Evolutionary conservation across 257 asterid species (phyloP).

Genomic region (Capsicum pubescens): DNA sequence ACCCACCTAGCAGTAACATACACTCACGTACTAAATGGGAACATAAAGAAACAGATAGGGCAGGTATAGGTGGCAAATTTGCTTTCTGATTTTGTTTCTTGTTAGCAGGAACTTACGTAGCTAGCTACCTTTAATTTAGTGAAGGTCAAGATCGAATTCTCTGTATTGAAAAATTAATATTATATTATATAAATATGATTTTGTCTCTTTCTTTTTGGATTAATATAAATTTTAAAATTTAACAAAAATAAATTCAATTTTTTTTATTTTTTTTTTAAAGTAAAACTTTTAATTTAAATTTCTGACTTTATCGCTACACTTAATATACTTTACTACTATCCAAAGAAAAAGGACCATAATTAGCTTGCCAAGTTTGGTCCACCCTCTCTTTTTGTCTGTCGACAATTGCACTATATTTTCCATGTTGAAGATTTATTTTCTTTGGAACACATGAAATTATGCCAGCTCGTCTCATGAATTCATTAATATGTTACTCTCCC

Average conservation of each 20-base stretch:
- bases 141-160: no score
- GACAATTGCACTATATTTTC: neutral
- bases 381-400: neutral
- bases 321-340: neutral
- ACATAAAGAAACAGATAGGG: neutral
- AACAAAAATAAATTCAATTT: no score
- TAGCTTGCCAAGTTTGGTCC: slow-evolving; percentile 1
- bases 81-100: slow-evolving; percentile 23
- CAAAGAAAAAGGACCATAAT: slow-evolving; percentile 6
- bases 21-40: neutral
- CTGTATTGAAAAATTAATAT: no score
- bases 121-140: no score
- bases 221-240: no score
- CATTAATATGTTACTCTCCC: neutral
- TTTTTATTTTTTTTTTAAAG: neutral
- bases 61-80: slow-evolving; percentile 9
- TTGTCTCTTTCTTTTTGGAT: no score
- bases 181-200: no score
- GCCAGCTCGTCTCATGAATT: neutral
- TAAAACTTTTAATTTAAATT: neutral
- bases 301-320: neutral
- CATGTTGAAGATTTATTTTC: neutral
- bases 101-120: neutral
- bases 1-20: no score
- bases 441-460: neutral